Evolutionary conservation across 1,284 basidiomycete genomes (phyloP).

Genomic region (Heterobasidion parviporum): DNA sequence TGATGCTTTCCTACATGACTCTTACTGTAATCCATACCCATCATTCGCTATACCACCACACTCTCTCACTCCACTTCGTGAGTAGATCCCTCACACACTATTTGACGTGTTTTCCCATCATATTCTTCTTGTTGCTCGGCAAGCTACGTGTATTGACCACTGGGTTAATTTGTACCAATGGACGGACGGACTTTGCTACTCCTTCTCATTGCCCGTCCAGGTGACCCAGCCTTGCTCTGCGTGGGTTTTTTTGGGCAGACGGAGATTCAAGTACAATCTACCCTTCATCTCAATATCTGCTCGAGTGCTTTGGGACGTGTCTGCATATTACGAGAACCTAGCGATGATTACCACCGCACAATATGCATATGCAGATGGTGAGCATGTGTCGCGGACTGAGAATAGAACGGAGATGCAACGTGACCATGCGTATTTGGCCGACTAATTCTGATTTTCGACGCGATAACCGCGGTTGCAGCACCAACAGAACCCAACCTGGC

Average conservation of each 20-base stretch:
- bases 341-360: too few relatives aligned
- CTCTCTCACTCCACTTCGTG: slow-evolving; percentile 15
- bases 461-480: neutral
- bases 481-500: neutral
- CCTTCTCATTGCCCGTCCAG: neutral
- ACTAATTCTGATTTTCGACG: neutral
- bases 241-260: neutral
- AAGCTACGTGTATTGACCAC: neutral
- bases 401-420: neutral
- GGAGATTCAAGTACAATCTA: too few relatives aligned
- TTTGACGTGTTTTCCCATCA: neutral
- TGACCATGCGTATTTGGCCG: neutral
- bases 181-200: neutral
- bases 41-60: slow-evolving; percentile 22
- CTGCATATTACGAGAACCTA: too few relatives aligned
- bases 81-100: slow-evolving; percentile 15
- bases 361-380: neutral
- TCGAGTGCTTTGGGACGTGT: too few relatives aligned
- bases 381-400: neutral
- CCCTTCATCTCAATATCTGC: too few relatives aligned
- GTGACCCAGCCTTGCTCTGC: neutral
- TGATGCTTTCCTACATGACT: slow-evolving; percentile 15
- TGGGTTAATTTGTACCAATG: slow-evolving; percentile 3
- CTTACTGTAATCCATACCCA: slow-evolving; percentile 9
- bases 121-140: neutral